Percentiles rank a stretch among this genome's conserved stretches.
Evolutionary conservation across 441 rosid species (phyloP).

Genomic region (Brassica balearica): DNA sequence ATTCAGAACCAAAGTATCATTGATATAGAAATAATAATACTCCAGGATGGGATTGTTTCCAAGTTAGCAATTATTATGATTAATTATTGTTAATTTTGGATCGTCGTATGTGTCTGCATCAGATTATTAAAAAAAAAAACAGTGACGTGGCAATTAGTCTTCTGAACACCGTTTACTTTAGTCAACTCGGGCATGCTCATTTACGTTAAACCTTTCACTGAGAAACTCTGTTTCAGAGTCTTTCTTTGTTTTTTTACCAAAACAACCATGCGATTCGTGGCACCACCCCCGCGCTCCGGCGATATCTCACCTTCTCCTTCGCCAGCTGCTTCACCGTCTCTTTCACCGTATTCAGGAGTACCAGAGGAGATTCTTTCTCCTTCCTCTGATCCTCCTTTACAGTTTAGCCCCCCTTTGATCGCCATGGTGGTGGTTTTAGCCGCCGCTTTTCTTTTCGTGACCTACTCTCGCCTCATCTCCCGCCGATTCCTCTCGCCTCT

Average conservation of each 20-base stretch:
- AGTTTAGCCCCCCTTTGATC: slow-evolving; percentile 87
- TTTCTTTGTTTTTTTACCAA: slow-evolving; percentile 1
- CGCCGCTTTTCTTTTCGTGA: slow-evolving; percentile 72
- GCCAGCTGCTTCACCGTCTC: slow-evolving; percentile 26
- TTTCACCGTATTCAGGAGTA: slow-evolving; percentile 18
- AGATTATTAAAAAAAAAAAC: not conserved
- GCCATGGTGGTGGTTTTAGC: slow-evolving; percentile 93
- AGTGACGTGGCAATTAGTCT: slow-evolving; percentile 40
- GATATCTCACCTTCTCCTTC: slow-evolving; percentile 41
- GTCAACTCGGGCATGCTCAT: slow-evolving; percentile 37
- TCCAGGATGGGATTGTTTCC: not conserved
- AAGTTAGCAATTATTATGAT: slow-evolving; percentile 16
- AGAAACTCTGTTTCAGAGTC: slow-evolving; percentile 34
- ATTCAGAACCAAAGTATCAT: not conserved
- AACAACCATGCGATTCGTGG: slow-evolving; percentile 40
- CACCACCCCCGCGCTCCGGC: slow-evolving; percentile 32
- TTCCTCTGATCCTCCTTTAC: slow-evolving; percentile 54
- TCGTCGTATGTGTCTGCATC: slow-evolving; percentile 13
- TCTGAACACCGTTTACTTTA: slow-evolving; percentile 39
- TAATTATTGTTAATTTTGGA: slow-evolving; percentile 5
- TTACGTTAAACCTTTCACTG: slow-evolving; percentile 38
- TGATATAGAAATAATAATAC: too few relatives aligned
- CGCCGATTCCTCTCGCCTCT: slow-evolving; percentile 64
- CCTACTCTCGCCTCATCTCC: slow-evolving; percentile 82
- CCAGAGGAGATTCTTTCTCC: slow-evolving; percentile 22